Conservation (phyloP, 1,139 yeast genomes). For the Debaryomyces coudertii region DNA sequence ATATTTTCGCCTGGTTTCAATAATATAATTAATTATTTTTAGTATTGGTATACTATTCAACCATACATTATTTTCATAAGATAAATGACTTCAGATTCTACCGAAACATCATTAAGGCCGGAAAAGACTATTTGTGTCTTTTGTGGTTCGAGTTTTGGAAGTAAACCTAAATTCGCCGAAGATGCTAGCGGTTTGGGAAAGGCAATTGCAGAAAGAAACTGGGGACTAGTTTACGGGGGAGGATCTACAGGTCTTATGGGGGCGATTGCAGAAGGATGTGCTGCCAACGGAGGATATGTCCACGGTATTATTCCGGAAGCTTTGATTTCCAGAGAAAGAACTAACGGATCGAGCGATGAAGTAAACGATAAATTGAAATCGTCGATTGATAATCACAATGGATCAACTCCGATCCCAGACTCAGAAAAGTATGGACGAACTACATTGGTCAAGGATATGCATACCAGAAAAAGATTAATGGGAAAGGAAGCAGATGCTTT, state of each 20-base stretch:
- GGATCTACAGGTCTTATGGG: slow-evolving; percentile 93
- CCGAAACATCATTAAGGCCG: slow-evolving; percentile 29
- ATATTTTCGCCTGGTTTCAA: neutral
- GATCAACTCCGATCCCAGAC: slow-evolving; percentile 66
- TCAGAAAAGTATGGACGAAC: slow-evolving; percentile 72
- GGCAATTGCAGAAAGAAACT: slow-evolving; percentile 56
- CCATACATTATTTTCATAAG: neutral
- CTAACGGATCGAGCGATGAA: slow-evolving; percentile 41
- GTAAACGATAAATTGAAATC: slow-evolving; percentile 51
- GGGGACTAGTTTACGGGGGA: slow-evolving; percentile 90
- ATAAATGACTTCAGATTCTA: slow-evolving; percentile 13
- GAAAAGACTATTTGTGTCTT: slow-evolving; percentile 71
- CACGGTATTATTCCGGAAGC: slow-evolving; percentile 90
- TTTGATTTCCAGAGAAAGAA: slow-evolving; percentile 73
- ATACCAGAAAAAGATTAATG: slow-evolving; percentile 85
- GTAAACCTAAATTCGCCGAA: slow-evolving; percentile 49
- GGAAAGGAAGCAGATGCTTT: slow-evolving; percentile 86
- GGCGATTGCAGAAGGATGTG: slow-evolving; percentile 72
- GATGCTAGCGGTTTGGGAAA: slow-evolving; percentile 64
- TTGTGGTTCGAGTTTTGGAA: slow-evolving; percentile 84
- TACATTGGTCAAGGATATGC: slow-evolving; percentile 86
- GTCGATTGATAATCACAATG: slow-evolving; percentile 54
- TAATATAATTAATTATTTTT: neutral
- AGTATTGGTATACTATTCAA: neutral
- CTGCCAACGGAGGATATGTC: slow-evolving; percentile 69